Evolutionary conservation across 257 asterid species (phyloP).

Genomic region (Rubia yunnanensis): DNA sequence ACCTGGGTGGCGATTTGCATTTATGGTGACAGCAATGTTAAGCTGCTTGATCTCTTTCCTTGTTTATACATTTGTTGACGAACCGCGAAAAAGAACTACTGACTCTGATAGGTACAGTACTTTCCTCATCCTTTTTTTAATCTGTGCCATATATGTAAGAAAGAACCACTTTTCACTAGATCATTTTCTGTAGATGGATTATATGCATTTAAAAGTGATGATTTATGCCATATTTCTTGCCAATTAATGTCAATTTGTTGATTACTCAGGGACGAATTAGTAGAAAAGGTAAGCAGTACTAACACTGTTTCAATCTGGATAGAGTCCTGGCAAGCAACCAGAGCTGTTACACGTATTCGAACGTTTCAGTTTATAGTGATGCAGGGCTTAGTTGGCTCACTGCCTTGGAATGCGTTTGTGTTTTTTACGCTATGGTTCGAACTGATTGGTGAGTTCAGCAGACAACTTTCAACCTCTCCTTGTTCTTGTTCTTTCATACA

Average conservation of each 20-base stretch:
- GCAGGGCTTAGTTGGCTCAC: slow-evolving; percentile 89
- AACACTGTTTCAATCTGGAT: slow-evolving; percentile 51
- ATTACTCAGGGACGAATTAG: slow-evolving; percentile 55
- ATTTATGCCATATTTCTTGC: neutral
- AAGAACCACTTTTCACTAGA: neutral
- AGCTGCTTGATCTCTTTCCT: slow-evolving; percentile 72
- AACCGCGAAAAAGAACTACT: slow-evolving; percentile 42
- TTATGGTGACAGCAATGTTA: slow-evolving; percentile 63
- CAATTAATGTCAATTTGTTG: slow-evolving; percentile 3
- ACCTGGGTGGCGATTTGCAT: slow-evolving; percentile 92
- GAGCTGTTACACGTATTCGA: slow-evolving; percentile 63
- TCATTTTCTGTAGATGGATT: neutral
- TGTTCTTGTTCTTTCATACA: neutral
- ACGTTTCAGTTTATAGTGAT: slow-evolving; percentile 88
- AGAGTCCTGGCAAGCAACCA: slow-evolving; percentile 88
- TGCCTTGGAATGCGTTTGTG: slow-evolving; percentile 94
- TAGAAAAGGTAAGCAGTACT: slow-evolving; percentile 27
- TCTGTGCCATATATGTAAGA: neutral
- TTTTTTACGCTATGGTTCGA: slow-evolving; percentile 93
- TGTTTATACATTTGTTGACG: slow-evolving; percentile 70
- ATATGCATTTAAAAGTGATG: neutral
- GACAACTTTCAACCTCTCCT: neutral
- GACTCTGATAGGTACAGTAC: slow-evolving; percentile 33
- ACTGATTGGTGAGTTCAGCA: slow-evolving; percentile 55
- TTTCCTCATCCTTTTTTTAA: slow-evolving; percentile 1